Evolutionary conservation across 768 basidiomycete species (phyloP).

Genomic region (Terana coerulea): DNA sequence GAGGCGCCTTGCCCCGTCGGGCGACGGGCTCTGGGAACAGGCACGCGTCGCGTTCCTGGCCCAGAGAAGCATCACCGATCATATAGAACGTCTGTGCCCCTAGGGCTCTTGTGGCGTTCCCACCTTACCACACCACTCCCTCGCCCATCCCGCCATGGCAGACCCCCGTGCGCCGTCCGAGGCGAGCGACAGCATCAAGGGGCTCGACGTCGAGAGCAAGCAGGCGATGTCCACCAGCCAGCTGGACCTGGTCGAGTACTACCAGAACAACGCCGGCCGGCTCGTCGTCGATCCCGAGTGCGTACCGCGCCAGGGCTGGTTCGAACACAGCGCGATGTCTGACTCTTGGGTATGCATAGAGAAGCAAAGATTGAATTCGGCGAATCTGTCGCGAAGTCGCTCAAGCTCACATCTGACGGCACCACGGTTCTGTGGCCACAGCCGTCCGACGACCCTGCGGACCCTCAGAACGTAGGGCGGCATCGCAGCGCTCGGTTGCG

Average conservation of each 20-base stretch:
- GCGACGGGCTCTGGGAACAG: too few relatives aligned
- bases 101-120: too few relatives aligned
- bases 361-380: constrained; percentile 60
- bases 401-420: constrained; percentile 52
- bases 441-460: constrained; percentile 50
- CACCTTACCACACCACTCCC: too few relatives aligned
- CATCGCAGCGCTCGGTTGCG: not conserved
- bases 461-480: constrained; percentile 49
- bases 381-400: constrained; percentile 40
- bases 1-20: too few relatives aligned
- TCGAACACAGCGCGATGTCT: not conserved
- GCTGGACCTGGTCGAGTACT: constrained; percentile 34
- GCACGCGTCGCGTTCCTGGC: too few relatives aligned
- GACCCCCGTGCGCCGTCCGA: not conserved
- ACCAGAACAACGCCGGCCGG: constrained; percentile 49
- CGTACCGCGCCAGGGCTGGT: constrained; percentile 17
- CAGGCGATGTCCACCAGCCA: not conserved
- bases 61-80: too few relatives aligned
- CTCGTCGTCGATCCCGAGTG: constrained; percentile 57
- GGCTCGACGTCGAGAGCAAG: not conserved
- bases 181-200: not conserved
- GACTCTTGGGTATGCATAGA: constrained; percentile 22
- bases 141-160: too few relatives aligned
- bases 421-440: constrained; percentile 62
- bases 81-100: too few relatives aligned